Conservation (phyloP, 352 stramenopile species). For the Phytophthora gonapodyides region DNA sequence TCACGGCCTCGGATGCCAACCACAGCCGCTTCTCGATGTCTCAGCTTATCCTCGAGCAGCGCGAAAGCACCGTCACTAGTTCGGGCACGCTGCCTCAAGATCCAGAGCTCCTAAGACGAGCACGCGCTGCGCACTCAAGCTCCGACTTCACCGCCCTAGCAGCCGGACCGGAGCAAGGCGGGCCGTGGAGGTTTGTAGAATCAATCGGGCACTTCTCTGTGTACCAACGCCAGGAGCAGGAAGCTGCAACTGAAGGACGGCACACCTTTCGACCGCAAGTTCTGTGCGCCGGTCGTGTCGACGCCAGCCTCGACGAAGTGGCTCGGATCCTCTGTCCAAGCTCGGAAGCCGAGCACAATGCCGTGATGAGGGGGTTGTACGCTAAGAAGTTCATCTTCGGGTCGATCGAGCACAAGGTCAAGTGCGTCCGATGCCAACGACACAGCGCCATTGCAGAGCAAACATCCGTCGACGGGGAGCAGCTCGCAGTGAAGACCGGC, state of each 20-base stretch:
- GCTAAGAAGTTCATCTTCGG: constrained; percentile 35
- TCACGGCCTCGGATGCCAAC: constrained; percentile 8
- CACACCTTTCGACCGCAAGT: no score
- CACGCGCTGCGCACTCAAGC: not conserved
- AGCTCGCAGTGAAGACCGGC: constrained; percentile 34
- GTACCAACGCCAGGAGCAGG: not conserved
- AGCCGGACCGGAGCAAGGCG: not conserved
- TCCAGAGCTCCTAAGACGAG: constrained; percentile 2
- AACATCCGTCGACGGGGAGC: not conserved
- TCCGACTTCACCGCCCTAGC: constrained; percentile 2
- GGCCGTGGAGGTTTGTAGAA: not conserved
- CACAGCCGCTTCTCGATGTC: constrained; percentile 5
- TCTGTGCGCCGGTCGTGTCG: constrained; percentile 25
- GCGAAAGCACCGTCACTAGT: constrained; percentile 4
- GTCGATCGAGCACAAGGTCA: constrained; percentile 22
- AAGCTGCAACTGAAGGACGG: no score
- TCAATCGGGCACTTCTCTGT: constrained; percentile 1
- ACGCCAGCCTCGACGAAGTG: constrained; percentile 33
- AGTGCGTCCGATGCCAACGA: not conserved
- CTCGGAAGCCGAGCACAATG: constrained; percentile 25
- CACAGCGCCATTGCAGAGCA: not conserved
- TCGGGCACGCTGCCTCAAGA: not conserved
- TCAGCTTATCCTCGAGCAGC: constrained; percentile 2
- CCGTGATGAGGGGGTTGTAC: constrained; percentile 34
- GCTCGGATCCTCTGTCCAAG: constrained; percentile 18